phyloP scores from a whole-genome alignment of 2,329 filamentous ascomycete genomes.

The Xylariomycetidae sp. region DNA sequence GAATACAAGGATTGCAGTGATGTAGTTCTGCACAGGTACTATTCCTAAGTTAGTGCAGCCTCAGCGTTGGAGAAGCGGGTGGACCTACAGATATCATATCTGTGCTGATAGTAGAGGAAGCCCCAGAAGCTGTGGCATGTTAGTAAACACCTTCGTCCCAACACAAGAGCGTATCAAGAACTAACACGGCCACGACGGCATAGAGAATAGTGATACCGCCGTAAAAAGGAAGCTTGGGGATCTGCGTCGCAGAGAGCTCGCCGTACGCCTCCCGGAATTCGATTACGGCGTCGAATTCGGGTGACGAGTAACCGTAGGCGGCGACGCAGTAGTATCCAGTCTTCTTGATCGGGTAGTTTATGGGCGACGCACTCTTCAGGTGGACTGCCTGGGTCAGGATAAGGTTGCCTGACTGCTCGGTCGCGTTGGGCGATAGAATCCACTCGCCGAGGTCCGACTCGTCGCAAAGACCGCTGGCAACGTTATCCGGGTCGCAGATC shows the following conservation, averaged over 20 bases:
- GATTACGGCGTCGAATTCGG: slow-evolving; percentile 71
- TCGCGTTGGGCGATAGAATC: slow-evolving; percentile 72
- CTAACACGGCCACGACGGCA: slow-evolving; percentile 69
- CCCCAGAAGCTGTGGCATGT: slow-evolving; percentile 65
- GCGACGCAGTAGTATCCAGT: slow-evolving; percentile 96
- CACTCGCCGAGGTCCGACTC: slow-evolving; percentile 76
- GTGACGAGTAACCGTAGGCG: slow-evolving; percentile 62
- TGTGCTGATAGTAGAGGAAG: slow-evolving; percentile 91
- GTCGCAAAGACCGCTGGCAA: slow-evolving; percentile 67
- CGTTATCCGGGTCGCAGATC: slow-evolving; percentile 70
- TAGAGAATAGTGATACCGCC: slow-evolving; percentile 92
- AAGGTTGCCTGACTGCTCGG: slow-evolving; percentile 60
- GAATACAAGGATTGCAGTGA: slow-evolving; percentile 93
- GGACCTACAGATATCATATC: slow-evolving; percentile 74
- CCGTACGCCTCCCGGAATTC: slow-evolving; percentile 96
- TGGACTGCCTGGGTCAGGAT: slow-evolving; percentile 79
- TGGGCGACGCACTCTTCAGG: slow-evolving; percentile 64
- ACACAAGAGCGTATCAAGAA: slow-evolving; percentile 10
- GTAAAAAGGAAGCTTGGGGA: slow-evolving; percentile 95
- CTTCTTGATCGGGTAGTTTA: slow-evolving; percentile 79
- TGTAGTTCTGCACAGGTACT: slow-evolving; percentile 98
- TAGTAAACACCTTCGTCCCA: slow-evolving; percentile 1
- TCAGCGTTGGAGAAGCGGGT: background rate
- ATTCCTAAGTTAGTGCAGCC: slow-evolving; percentile 25
- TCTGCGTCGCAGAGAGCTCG: slow-evolving; percentile 90